A percentile compares a stretch with the other conserved stretches of the same genome.
These are phyloP conservation scores for Sporisorium reilianum DNA, from an alignment of 1,284 basidiomycete genomes.

Conservation along the genomic window DNA sequence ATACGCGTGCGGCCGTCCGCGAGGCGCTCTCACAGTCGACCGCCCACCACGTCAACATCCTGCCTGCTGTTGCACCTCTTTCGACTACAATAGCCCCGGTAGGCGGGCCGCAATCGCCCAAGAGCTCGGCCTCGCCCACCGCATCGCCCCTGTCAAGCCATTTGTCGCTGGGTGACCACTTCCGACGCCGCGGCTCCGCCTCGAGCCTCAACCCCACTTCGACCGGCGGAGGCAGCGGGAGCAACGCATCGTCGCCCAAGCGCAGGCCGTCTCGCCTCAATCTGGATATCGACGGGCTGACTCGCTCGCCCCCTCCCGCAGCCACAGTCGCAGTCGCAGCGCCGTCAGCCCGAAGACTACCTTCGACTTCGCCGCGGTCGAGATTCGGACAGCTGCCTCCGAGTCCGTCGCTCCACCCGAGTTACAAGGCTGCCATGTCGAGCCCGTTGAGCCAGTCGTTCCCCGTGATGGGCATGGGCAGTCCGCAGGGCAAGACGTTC, in stretches of 20 bases:
- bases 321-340: background rate
- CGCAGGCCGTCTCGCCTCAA: slow-evolving; percentile 24
- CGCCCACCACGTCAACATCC: slow-evolving; percentile 22
- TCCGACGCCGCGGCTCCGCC: slow-evolving; percentile 20
- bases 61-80: background rate
- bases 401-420: slow-evolving; percentile 31
- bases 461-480: slow-evolving; percentile 28
- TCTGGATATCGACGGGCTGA: slow-evolving; percentile 21
- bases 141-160: slow-evolving; percentile 30
- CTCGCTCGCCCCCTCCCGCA: slow-evolving; percentile 20
- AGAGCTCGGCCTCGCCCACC: slow-evolving; percentile 21
- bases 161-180: slow-evolving; percentile 26
- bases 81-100: slow-evolving; percentile 10
- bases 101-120: slow-evolving; percentile 10
- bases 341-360: slow-evolving; percentile 18
- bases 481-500: slow-evolving; percentile 22
- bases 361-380: slow-evolving; percentile 21
- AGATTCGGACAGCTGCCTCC: slow-evolving; percentile 37
- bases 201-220: slow-evolving; percentile 27
- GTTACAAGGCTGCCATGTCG: slow-evolving; percentile 26
- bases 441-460: slow-evolving; percentile 26
- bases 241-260: slow-evolving; percentile 28
- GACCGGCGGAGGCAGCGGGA: slow-evolving; percentile 8
- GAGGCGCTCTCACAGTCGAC: slow-evolving; percentile 45
- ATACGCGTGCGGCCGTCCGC: slow-evolving; percentile 40